Evolutionary conservation across 345 rosid genomes (phyloP), one percentile per base, ranked within the genome.

Genomic region (Eucalyptus guilfoylei): DNA sequence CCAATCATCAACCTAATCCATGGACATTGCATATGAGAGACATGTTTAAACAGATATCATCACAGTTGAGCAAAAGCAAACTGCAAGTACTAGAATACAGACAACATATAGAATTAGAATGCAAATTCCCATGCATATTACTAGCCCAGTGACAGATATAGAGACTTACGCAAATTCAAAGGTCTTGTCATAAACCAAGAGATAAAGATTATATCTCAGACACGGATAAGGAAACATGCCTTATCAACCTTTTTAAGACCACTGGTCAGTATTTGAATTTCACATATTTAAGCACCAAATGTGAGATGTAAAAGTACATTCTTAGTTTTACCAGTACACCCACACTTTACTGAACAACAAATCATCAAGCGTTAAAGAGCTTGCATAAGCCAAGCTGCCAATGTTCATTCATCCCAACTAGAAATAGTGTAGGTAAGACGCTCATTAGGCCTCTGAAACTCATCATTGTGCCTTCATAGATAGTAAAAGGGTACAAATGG

Each of bases 1-100:
- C 97, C 98, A 96, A 92, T 96, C 98, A 86, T 95, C 96, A 58
- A 96, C 93, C 98, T 96, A 91, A 26, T 89, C 9, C 80, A 90
- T 80, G 37, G 45, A 89, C 30, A 86, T 54, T 40, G 10, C 86
- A 76, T 37, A 37, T 21, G 28, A 76, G 83, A 76, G 45, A 34
- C n/a, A 24, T 24, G 50, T 49, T 44, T 21, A 44, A 44, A 19
- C 30, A n/a, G 34, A 49, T 10, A 64, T 16, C 55, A 87, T 87
- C 69, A 88, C 28, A 37, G 81, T 14, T 62, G 52, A 44, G 34
- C 6, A 47, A 19, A 87, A 54, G 42, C 16, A 47, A 87, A 87
- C 48, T 42, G 34, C 32, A 54, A 37, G n/a, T 67, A 26, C 34
- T n/a, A 48, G 32, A 67, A n/a, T 60, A 37, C 80, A 49, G 49